Evolutionary conservation across 2,329 filamentous ascomycete species (phyloP), one percentile per base, ranked within the genome.

Genomic region (Eutypa lata): DNA sequence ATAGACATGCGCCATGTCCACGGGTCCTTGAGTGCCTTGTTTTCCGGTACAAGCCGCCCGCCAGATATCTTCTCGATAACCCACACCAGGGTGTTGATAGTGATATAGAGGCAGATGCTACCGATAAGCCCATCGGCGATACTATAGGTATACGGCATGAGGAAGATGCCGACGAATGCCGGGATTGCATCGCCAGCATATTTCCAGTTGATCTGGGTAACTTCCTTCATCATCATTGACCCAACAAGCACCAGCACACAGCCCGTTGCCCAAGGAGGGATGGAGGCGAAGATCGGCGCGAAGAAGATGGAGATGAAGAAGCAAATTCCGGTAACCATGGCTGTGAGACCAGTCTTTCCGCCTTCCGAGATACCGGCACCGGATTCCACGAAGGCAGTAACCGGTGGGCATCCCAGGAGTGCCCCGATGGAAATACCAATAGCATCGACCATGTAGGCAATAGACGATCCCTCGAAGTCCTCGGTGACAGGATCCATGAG

Each of bases 301-400:
- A 95, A 95, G 78, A 95, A 95, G 56, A 95, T 82, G 53, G 89
- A 84, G 66, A 95, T 83, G 74, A 96, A 88, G 77, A 96, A 96
- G 73, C 88, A 91, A 48, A 95, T 52, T 5, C 91, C 91, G 0
- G 89, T 87, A 16, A 83, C 76, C 69, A 93, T 89, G 46, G 90
- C 85, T 0, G 90, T 94, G n/a, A 96, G 73, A 16, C 91, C 91
- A 0, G 91, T 95, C 65, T 87, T 86, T 44, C 90, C 91, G 49
- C 91, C 91, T 71, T 96, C 91, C 0, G 89, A 89, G 57, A 96
- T 95, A 62, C 91, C 91, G 8, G 91, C 91, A 65, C 90, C 90
- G n/a, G 87, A 91, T 71, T 95, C 91, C 64, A 95, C 86, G 66
- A 91, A 96, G 10, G 90, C 90, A 1, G 90, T 95, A 3, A 95